Evolutionary conservation across 2,329 filamentous ascomycete species (phyloP).

Genomic region (Aspergillus fumigatiaffinis): DNA sequence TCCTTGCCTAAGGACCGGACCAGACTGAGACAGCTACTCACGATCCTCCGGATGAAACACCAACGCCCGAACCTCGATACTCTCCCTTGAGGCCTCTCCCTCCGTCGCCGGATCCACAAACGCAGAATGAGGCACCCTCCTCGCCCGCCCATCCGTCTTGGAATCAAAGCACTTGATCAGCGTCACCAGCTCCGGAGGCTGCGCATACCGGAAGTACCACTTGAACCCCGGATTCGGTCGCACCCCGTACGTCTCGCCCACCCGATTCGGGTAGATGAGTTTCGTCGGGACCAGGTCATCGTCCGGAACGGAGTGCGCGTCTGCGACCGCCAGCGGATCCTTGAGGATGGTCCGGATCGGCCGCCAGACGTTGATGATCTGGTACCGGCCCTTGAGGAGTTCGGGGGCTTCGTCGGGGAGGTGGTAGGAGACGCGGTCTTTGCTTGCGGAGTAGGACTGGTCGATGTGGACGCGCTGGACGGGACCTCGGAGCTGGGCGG

Average conservation of each 20-base stretch:
- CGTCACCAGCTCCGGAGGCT: conserved; percentile 52
- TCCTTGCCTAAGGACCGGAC: neutral
- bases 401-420: conserved; percentile 42
- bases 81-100: conserved; percentile 42
- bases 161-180: conserved; percentile 62
- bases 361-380: conserved; percentile 53
- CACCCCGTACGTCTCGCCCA: conserved; percentile 49
- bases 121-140: conserved; percentile 54
- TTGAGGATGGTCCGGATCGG: conserved; percentile 48
- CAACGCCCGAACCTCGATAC: conserved; percentile 55
- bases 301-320: conserved; percentile 49
- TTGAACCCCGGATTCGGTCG: conserved; percentile 41
- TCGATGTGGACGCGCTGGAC: conserved; percentile 52
- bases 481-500: conserved; percentile 38
- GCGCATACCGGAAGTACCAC: conserved; percentile 53
- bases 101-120: conserved; percentile 50
- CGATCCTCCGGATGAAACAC: conserved; percentile 48
- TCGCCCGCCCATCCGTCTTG: conserved; percentile 51
- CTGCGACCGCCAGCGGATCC: conserved; percentile 54
- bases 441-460: conserved; percentile 45
- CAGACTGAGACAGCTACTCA: conserved; percentile 11
- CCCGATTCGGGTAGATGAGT: conserved; percentile 50
- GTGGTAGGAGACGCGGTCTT: conserved; percentile 42
- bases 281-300: conserved; percentile 48
- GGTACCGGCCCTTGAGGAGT: conserved; percentile 43